Base-by-base conservation (phyloP, 352 stramenopile species). In the Thalassiosira tumida region DNA sequence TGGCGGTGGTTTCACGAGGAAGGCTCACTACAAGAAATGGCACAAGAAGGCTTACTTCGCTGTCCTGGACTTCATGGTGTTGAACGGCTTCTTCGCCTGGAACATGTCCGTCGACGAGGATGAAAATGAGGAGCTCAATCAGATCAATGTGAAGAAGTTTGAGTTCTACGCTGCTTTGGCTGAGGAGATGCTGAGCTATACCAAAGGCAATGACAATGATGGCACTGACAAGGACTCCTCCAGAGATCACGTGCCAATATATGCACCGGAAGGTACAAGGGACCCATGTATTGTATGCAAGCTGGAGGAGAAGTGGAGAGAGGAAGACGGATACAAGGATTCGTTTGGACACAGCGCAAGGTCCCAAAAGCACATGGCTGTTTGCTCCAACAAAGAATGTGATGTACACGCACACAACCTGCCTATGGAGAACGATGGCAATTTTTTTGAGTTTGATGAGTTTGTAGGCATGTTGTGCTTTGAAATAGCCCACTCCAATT, bases 11-110 rank as follows among this genome's bases (percentile, higher is more conserved):
- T 91, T 91, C 77, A 78, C 86, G 6, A 79, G 21, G 1, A 83
- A 81, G 24, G 26, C 54, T 47, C 86, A 87, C n/a, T 91, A 76
- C 80, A 87, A 91, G 33, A 91, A 87, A 37, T 91, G 77, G 77
- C 88, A 91, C 70, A 91, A 91, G 38, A 91, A 88, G 50, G 31
- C 59, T 6, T 78, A 38, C 24, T 65, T 88, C 76, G 86, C 47
- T 47, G 67, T 87, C 13, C 31, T 79, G 4, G 77, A 91, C 64
- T 79, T 86, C 21, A 88, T 88, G 77, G 3, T 75, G 15, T 51
- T 76, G 15, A 76, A 76, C 29, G 6, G 5, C 5, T 76, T 76
- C 26, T 76, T 76, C 29, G 67, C 67, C 4, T 76, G 67, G 67
- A 76, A 54, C 26, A 50, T 76, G 67, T 50, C 67, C 10, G 59